Conservation (phyloP, 2,329 filamentous ascomycete species). For the Aspergillus caelatus region DNA sequence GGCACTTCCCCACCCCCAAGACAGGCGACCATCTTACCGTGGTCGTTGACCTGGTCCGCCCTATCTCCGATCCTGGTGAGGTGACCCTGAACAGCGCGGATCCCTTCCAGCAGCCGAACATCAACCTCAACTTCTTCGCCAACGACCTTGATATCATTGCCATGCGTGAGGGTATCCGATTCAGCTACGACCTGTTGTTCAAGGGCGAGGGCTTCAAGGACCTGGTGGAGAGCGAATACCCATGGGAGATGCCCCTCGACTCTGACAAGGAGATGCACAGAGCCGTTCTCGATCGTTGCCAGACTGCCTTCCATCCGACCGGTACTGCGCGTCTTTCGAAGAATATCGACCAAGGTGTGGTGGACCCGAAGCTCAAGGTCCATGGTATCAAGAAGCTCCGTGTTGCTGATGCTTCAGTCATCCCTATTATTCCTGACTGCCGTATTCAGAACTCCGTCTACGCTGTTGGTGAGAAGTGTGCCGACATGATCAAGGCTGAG, state of each 20-base stretch:
- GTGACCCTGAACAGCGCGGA: slow-evolving; percentile 47
- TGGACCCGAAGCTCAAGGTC: slow-evolving; percentile 55
- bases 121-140: slow-evolving; percentile 51
- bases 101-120: slow-evolving; percentile 41
- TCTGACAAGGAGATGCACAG: slow-evolving; percentile 60
- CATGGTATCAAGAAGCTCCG: slow-evolving; percentile 58
- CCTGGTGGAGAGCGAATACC: slow-evolving; percentile 51
- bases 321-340: slow-evolving; percentile 59
- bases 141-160: slow-evolving; percentile 60
- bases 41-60: slow-evolving; percentile 56
- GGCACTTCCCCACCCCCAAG: slow-evolving; percentile 48
- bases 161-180: slow-evolving; percentile 61
- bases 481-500: slow-evolving; percentile 31
- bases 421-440: slow-evolving; percentile 59
- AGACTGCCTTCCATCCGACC: slow-evolving; percentile 59
- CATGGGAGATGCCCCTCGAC: slow-evolving; percentile 62
- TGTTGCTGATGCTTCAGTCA: slow-evolving; percentile 59
- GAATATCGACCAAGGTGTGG: slow-evolving; percentile 55
- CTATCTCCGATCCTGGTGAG: slow-evolving; percentile 44
- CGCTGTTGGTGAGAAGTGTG: slow-evolving; percentile 58
- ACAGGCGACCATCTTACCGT: slow-evolving; percentile 59
- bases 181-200: slow-evolving; percentile 57
- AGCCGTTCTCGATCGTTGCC: slow-evolving; percentile 58
- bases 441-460: slow-evolving; percentile 65
- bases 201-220: slow-evolving; percentile 59